These are phyloP conservation scores for Aquilaria sinensis DNA, from an alignment of 345 rosid genomes.

Conservation along the genomic window DNA sequence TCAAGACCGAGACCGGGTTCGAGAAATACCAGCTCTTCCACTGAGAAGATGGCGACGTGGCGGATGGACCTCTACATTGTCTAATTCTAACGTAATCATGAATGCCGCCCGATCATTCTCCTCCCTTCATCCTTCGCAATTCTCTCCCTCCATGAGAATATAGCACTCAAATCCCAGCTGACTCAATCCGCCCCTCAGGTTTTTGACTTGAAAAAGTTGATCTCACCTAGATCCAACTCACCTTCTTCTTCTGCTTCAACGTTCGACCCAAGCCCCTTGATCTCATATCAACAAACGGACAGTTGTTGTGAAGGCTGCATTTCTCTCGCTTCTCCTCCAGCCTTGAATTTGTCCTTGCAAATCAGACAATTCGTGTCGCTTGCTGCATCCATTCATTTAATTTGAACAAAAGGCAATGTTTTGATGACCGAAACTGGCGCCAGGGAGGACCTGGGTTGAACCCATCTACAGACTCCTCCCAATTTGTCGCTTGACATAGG, in stretches of 20 bases:
- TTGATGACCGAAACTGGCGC: slow-evolving; percentile 38
- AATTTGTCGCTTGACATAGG: not conserved
- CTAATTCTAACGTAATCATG: no score
- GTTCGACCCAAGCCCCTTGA: slow-evolving; percentile 7
- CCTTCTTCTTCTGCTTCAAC: not conserved
- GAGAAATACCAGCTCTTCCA: no score
- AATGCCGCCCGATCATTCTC: no score
- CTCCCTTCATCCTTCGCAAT: no score
- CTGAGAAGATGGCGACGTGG: no score
- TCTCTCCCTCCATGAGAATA: not conserved
- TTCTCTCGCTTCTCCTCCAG: slow-evolving; percentile 45
- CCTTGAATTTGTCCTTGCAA: slow-evolving; percentile 66
- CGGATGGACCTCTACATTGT: no score
- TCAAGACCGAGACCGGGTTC: no score
- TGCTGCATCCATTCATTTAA: slow-evolving; percentile 25
- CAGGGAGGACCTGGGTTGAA: slow-evolving; percentile 41
- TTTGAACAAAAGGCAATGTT: slow-evolving; percentile 31
- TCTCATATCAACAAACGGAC: slow-evolving; percentile 67
- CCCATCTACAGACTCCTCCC: slow-evolving; percentile 2
- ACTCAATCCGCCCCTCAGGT: slow-evolving; percentile 11
- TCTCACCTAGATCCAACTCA: slow-evolving; percentile 8
- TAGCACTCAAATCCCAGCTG: slow-evolving; percentile 24
- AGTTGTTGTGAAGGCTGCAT: slow-evolving; percentile 55
- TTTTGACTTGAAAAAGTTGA: slow-evolving; percentile 7
- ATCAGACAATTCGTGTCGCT: slow-evolving; percentile 48